A percentile compares a stretch with the other conserved stretches of the same genome.
Conservation (phyloP, 2,329 filamentous ascomycete genomes). For the Apiospora arundinis region DNA sequence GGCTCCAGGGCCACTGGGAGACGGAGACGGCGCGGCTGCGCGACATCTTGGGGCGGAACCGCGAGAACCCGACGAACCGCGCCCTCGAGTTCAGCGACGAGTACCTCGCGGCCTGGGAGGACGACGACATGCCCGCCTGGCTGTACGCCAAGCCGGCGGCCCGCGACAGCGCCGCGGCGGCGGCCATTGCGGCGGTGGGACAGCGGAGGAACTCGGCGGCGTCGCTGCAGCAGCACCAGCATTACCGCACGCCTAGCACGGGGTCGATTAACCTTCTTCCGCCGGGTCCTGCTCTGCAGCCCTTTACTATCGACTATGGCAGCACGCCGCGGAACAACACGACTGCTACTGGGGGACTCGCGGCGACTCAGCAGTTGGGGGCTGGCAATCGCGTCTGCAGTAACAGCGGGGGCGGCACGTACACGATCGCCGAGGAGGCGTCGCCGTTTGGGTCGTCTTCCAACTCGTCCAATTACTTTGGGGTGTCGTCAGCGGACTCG, state of each 20-base stretch:
- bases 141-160: conserved; percentile 22
- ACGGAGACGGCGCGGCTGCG: conserved; percentile 32
- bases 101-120: conserved; percentile 38
- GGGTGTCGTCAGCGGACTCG: neutral
- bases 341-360: neutral
- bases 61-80: conserved; percentile 29
- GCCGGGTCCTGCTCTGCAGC: neutral
- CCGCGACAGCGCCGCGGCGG: neutral
- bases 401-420: neutral
- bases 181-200: neutral
- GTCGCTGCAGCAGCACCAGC: neutral
- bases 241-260: conserved; percentile 5
- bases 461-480: neutral
- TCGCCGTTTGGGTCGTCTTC: neutral
- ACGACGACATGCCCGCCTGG: conserved; percentile 34
- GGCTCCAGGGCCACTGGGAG: conserved; percentile 36
- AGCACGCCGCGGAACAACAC: neutral
- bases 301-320: neutral
- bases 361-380: neutral
- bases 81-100: conserved; percentile 33
- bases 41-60: conserved; percentile 34
- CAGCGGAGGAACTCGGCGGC: neutral
- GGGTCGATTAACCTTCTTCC: neutral
- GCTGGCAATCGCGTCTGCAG: neutral
- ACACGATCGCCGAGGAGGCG: conserved; percentile 5